Base-by-base conservation (phyloP, 805 yeast genomes). In the Spathaspora hagerdaliae region DNA sequence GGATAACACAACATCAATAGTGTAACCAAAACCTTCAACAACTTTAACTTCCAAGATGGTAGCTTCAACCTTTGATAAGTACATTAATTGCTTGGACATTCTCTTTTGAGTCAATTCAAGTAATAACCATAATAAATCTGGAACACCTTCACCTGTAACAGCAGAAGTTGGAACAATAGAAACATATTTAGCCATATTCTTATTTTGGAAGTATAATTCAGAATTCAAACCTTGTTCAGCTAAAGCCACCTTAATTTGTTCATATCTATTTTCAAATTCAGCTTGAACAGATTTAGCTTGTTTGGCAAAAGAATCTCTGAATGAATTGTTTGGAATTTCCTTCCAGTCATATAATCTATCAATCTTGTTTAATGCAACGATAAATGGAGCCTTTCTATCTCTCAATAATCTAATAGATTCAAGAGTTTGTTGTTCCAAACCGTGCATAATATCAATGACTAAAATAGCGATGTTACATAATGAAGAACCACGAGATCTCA, bases 101-200 rank as follows among this genome's bases (percentile, higher is more conserved):
- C 99, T 86, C 83, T 88, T 87, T 73, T 94, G 98, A 12, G 99
- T 94, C 60, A 94, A 80, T 70, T 94, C 98, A 58, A 94, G 78
- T 62, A 94, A 75, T 67, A 94, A 79, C 92, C 97, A 90, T 62
- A 94, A 81, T 73, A 94, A 78, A 81, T 94, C 99, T 42, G 99
- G 99, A 58, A 94, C 95, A 87, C 99, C 99, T 73, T 94, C 99
- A 67, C 99, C 99, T 11, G 97, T 91, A 38, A 91, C 95, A 45
- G 99, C 99, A 51, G 98, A 92, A 14, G 99, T 94, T 57, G 99
- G 99, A 38, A 94, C 96, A 58, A 94, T 86, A 33, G 97, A 90
- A 45, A 94, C 99, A 61, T 84, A 89, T 66, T 90, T 89, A 46
- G 97, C 73, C 79, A 92, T 73, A 74, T 92, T 94, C 69, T 85